phyloP scores from a whole-genome alignment of 106 monocot species.

The Platanthera guangdongensis region DNA sequence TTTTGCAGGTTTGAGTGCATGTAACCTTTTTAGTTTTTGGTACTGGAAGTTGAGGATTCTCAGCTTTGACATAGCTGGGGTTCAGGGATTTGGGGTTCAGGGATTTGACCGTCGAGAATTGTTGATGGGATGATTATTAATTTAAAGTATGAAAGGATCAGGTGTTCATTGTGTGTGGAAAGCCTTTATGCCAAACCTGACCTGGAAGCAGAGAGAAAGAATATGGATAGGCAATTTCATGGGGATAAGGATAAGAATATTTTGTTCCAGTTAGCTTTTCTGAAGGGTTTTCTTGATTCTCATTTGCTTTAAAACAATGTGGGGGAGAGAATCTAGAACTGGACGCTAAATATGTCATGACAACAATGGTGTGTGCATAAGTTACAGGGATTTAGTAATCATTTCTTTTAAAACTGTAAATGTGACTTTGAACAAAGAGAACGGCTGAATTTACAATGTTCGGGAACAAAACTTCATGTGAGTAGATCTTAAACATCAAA shows the following conservation, averaged over 20 bases:
- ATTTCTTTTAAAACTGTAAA: no score
- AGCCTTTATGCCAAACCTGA: not conserved
- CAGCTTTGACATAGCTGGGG: slow-evolving; percentile 7
- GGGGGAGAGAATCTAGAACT: not conserved
- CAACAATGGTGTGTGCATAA: no score
- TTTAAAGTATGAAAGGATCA: not conserved
- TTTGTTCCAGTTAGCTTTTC: not conserved
- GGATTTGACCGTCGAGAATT: not conserved
- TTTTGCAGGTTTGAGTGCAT: slow-evolving; percentile 10
- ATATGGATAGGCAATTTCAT: not conserved
- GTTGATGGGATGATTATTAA: not conserved
- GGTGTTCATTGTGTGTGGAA: not conserved
- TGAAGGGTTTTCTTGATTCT: not conserved
- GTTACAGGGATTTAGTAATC: no score
- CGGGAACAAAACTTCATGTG: no score
- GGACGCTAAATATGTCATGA: no score
- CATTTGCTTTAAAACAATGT: not conserved
- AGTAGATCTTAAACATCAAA: no score
- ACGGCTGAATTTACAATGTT: no score
- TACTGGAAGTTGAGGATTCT: slow-evolving; percentile 26
- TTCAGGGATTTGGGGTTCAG: not conserved
- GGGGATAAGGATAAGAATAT: not conserved
- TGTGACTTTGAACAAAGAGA: no score
- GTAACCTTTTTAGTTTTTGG: slow-evolving; percentile 30
- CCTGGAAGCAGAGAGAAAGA: not conserved